Conservation (phyloP, 1,284 basidiomycete genomes). For the Ceratorhiza oryzae-sativae region DNA sequence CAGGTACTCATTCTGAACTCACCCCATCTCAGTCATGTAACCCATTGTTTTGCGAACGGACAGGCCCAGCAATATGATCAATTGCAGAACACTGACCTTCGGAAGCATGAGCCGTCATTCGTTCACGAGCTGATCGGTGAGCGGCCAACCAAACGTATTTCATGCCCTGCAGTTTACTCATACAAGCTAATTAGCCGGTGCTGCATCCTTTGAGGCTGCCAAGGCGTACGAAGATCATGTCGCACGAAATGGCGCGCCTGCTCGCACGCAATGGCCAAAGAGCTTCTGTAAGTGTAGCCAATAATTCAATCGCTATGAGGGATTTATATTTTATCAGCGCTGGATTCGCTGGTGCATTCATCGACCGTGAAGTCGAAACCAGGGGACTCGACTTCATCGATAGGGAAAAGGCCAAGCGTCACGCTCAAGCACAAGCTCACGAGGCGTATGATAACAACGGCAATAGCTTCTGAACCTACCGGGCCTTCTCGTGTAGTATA, state of each 20-base stretch:
- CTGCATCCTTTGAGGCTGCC: slow-evolving; percentile 47
- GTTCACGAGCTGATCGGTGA: slow-evolving; percentile 54
- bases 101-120: slow-evolving; percentile 50
- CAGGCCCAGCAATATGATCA: too few relatives aligned
- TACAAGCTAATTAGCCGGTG: slow-evolving; percentile 42
- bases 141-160: slow-evolving; percentile 44
- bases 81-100: too few relatives aligned
- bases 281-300: slow-evolving; percentile 44
- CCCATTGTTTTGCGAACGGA: too few relatives aligned
- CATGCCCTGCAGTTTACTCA: slow-evolving; percentile 42
- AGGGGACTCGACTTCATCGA: slow-evolving; percentile 45
- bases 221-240: slow-evolving; percentile 50
- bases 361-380: slow-evolving; percentile 46
- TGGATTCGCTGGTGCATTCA: slow-evolving; percentile 48
- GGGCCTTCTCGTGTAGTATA: too few relatives aligned
- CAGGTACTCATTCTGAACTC: not conserved
- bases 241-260: slow-evolving; percentile 45
- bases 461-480: too few relatives aligned
- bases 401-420: slow-evolving; percentile 49
- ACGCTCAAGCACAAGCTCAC: slow-evolving; percentile 44
- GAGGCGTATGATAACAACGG: too few relatives aligned
- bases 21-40: not conserved
- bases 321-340: slow-evolving; percentile 16
- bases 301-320: not conserved
- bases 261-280: slow-evolving; percentile 47